Evolutionary conservation across 2,329 filamentous ascomycete genomes (phyloP).

Genomic region (Neurospora sp.): DNA sequence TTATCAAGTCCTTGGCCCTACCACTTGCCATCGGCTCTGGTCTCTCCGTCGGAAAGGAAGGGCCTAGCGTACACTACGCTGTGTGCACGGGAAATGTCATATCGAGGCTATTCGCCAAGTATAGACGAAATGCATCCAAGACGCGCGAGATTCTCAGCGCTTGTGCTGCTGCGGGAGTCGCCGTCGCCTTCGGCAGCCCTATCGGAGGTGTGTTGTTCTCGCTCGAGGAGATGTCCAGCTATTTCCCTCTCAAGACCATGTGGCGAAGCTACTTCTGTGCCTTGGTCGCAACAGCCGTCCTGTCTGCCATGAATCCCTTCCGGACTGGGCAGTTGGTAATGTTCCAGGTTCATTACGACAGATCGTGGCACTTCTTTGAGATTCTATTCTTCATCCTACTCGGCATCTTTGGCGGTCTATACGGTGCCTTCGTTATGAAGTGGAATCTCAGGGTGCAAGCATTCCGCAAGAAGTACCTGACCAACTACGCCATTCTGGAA

Average conservation of each 20-base stretch:
- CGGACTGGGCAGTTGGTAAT: conserved; percentile 95
- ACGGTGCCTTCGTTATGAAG: conserved; percentile 94
- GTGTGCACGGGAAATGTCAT: conserved; percentile 97
- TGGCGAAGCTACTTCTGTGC: conserved; percentile 99
- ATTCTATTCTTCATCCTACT: conserved; percentile 85
- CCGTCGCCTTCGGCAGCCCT: conserved; percentile 92
- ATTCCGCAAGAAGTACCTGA: conserved; percentile 87
- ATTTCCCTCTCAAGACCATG: conserved; percentile 93
- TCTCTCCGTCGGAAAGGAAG: conserved; percentile 91
- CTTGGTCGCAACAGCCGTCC: conserved; percentile 81
- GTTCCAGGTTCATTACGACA: conserved; percentile 95
- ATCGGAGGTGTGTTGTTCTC: conserved; percentile 97
- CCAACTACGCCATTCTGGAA: conserved; percentile 76
- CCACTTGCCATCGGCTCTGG: conserved; percentile 91
- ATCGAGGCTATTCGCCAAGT: conserved; percentile 85
- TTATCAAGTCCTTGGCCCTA: conserved; percentile 88
- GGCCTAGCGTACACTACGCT: conserved; percentile 96
- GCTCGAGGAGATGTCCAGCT: conserved; percentile 92
- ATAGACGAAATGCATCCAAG: conserved; percentile 83
- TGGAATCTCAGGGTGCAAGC: conserved; percentile 89
- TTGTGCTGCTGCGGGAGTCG: conserved; percentile 88
- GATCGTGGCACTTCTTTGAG: conserved; percentile 97
- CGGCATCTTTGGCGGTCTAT: conserved; percentile 86
- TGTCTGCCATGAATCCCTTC: conserved; percentile 96
- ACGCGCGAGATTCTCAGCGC: conserved; percentile 92